Conservation (phyloP, 2,329 filamentous ascomycete species). For the Dothideomycetes sp. region DNA sequence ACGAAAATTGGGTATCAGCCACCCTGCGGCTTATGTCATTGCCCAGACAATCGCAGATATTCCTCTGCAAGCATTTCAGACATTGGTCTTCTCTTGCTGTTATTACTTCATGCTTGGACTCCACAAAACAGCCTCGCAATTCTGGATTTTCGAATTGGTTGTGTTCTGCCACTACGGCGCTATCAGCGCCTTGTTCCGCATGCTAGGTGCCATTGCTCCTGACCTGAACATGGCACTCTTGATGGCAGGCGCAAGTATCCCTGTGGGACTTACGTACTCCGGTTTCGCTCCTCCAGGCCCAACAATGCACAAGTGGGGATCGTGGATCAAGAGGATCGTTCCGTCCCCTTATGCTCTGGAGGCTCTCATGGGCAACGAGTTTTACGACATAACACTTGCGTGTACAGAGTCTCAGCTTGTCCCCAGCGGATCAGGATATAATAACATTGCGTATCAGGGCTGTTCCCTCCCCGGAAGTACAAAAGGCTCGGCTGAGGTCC, state of each 20-base stretch:
- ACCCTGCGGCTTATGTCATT: conserved; percentile 35
- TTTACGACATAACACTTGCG: conserved; percentile 44
- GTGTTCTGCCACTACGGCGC: conserved; percentile 7
- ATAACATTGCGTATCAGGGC: conserved; percentile 40
- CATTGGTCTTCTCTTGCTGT: conserved; percentile 41
- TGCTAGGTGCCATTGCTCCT: conserved; percentile 7
- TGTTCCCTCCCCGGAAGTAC: conserved; percentile 48
- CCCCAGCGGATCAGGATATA: conserved; percentile 18
- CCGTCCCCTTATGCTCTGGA: conserved; percentile 62
- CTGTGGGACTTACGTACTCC: conserved; percentile 41
- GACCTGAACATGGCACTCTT: conserved; percentile 7
- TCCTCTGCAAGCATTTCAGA: conserved; percentile 3
- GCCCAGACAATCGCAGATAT: conserved; percentile 31
- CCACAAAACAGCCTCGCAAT: conserved; percentile 6
- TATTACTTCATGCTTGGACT: conserved; percentile 56
- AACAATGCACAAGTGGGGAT: conserved; percentile 65
- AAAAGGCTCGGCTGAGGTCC: conserved; percentile 41
- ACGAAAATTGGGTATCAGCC: conserved; percentile 29
- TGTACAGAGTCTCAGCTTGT: conserved; percentile 44
- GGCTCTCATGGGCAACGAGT: conserved; percentile 59
- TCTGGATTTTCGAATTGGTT: conserved; percentile 7
- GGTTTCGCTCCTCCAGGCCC: conserved; percentile 43
- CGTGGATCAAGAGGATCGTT: conserved; percentile 34
- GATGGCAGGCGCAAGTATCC: conserved; percentile 9
- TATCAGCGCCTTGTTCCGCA: conserved; percentile 7